Evolutionary conservation across 208 protist species (phyloP), one percentile per base, ranked within the genome.

Genomic region (Angomonas desouzai): DNA sequence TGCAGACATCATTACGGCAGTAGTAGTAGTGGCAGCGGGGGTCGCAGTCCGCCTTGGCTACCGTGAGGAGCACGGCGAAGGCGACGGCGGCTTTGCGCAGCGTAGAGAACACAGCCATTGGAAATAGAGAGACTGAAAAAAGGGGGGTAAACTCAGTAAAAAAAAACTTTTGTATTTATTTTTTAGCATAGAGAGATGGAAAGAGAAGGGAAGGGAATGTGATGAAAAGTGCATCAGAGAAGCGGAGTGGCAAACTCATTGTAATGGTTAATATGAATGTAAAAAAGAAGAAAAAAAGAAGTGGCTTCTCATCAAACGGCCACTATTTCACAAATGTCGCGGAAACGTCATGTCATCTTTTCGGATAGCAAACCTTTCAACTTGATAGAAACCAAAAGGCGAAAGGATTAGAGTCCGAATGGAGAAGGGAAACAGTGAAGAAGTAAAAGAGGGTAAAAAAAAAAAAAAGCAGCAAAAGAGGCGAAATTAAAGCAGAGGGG

Each of bases 361-460:
- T n/a, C n/a, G n/a, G n/a, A n/a, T n/a, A n/a, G n/a, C n/a, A n/a
- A n/a, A n/a, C n/a, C n/a, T n/a, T n/a, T n/a, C n/a, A n/a, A n/a
- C n/a, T n/a, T n/a, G n/a, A n/a, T n/a, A n/a, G n/a, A 28, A 53
- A 53, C 9, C 48, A 22, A 28, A 53, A 29, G 4, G 20, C 20
- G 23, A 22, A 22, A 53, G 6, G 9, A 11, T 28, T 10, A 10
- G 38, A 10, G 18, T 10, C 38, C 10, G 11, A 45, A 45, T 18
- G 38, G 18, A 45, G 18, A 45, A 10, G 56, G 23, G 22, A 48
- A n/a, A 36, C 11, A 27, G 29, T 51, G 18, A 53, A 43, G 10
- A 51, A 40, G 36, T 40, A 40, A 40, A 40, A 40, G 36, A 40
- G 13, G 13, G 36, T 13, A 23, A 20, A 43, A 70, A 43, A 60